Base-by-base conservation (phyloP, 257 asterid species). In the Echites panduratus region DNA sequence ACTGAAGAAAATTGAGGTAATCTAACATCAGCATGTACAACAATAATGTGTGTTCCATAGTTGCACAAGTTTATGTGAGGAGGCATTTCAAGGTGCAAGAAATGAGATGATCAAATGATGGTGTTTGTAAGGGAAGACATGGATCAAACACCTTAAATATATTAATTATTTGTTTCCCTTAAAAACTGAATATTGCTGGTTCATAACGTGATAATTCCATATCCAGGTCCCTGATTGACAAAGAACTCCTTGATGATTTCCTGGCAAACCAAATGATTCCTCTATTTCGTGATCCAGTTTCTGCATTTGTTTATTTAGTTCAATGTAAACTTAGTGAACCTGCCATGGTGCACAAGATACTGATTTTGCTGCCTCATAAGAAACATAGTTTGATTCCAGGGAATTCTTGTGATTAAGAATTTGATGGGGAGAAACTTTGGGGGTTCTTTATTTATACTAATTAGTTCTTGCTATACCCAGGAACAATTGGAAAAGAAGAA, bases 1-100 rank as follows among this genome's bases (percentile, higher is more conserved):
- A 53, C 82, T 90, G 56, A 86, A 79, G 86, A 90, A 81, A 77
- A 76, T 86, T 7, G 96, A 90, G 98, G 98, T 91, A 80, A 77
- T 40, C 76, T 19, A 48, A 66, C 32, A 29, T 35, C 26, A 29
- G 13, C 43, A 22, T 16, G 54, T 19, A 27, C n/a, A 27, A 49
- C 3, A 32, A 32, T 32, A 22, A 19, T 35, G 11, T 54, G 9
- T 29, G 44, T 50, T 63, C 41, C 68, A 73, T 5, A 20, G 27
- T 71, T 11, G 38, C 11, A 40, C 47, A 3, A 12, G 13, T n/a
- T 9, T 53, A 8, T 19, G 49, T 20, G 3, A 19, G 5, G 26
- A 19, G 9, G 52, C 16, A n/a, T 66, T 13, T 49, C 16, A 22
- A 13, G 26, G 26, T 6, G 22, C 14, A 47, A 24, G 14, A 68